Conservation (phyloP, 495 filamentous ascomycete species). For the Penicillium longicatenatum region DNA sequence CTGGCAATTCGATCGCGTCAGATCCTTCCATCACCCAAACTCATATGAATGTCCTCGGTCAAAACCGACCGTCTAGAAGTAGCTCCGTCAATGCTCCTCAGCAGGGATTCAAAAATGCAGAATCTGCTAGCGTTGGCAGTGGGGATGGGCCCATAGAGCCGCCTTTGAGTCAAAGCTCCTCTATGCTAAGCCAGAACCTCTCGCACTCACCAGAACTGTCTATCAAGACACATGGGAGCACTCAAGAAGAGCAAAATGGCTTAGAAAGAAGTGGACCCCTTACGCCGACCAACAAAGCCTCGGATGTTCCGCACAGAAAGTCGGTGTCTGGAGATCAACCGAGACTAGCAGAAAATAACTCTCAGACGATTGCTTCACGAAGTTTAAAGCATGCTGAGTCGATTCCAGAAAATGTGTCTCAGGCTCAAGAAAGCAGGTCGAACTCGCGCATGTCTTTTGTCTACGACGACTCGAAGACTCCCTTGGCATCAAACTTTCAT, state of each 20-base stretch:
- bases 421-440: conserved; percentile 30
- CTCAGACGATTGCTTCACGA: conserved; percentile 21
- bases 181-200: conserved; percentile 32
- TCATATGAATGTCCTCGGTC: conserved; percentile 57
- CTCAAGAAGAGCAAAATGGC: conserved; percentile 25
- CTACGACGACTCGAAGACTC: conserved; percentile 34
- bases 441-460: conserved; percentile 44
- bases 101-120: conserved; percentile 29
- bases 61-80: conserved; percentile 35
- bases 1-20: conserved; percentile 35
- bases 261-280: conserved; percentile 24
- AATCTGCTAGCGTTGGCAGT: conserved; percentile 35
- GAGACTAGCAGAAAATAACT: conserved; percentile 24
- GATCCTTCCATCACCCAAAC: conserved; percentile 55
- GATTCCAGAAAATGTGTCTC: conserved; percentile 19
- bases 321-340: conserved; percentile 28
- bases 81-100: conserved; percentile 36
- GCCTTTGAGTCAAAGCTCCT: conserved; percentile 33
- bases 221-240: conserved; percentile 29
- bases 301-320: conserved; percentile 30
- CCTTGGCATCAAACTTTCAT: conserved; percentile 38
- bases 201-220: conserved; percentile 40
- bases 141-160: conserved; percentile 33
- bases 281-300: conserved; percentile 18
- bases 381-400: conserved; percentile 32